These are phyloP conservation scores for Davidsoniella neocaledoniae DNA, from an alignment of 2,329 filamentous ascomycete species.

Conservation along the genomic window DNA sequence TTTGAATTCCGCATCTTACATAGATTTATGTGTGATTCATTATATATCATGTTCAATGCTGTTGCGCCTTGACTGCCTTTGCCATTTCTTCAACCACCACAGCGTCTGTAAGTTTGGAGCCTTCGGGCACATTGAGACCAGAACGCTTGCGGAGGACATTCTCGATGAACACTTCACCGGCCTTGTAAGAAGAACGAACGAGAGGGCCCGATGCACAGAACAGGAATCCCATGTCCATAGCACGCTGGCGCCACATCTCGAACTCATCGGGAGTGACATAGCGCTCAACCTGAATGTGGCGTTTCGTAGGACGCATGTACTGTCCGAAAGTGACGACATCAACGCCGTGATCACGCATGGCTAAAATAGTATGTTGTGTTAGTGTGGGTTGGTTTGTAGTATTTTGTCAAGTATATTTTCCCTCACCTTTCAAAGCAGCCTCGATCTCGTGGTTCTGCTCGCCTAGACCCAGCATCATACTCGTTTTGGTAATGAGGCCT, in stretches of 20 bases:
- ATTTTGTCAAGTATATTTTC: background rate
- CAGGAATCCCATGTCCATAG: conserved; percentile 87
- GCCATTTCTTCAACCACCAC: conserved; percentile 22
- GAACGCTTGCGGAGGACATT: conserved; percentile 82
- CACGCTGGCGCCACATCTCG: conserved; percentile 77
- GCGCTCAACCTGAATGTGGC: conserved; percentile 91
- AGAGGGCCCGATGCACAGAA: conserved; percentile 91
- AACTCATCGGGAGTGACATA: conserved; percentile 88
- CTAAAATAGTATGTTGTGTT: conserved; percentile 21
- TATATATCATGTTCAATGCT: no score
- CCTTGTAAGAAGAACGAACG: conserved; percentile 92
- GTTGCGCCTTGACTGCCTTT: conserved; percentile 10
- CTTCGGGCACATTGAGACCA: conserved; percentile 13
- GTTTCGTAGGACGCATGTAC: conserved; percentile 98
- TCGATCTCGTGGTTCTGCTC: conserved; percentile 79
- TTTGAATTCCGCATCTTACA: no score
- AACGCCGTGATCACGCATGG: conserved; percentile 63
- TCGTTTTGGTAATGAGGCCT: conserved; percentile 91
- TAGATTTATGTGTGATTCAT: no score
- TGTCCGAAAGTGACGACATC: conserved; percentile 99
- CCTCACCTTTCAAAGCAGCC: conserved; percentile 53
- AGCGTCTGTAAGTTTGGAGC: conserved; percentile 22
- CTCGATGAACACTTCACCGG: conserved; percentile 95
- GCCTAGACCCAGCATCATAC: conserved; percentile 87
- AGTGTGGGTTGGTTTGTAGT: background rate